Conservation (phyloP, 495 filamentous ascomycete species). For the Penicillium turbatum region DNA sequence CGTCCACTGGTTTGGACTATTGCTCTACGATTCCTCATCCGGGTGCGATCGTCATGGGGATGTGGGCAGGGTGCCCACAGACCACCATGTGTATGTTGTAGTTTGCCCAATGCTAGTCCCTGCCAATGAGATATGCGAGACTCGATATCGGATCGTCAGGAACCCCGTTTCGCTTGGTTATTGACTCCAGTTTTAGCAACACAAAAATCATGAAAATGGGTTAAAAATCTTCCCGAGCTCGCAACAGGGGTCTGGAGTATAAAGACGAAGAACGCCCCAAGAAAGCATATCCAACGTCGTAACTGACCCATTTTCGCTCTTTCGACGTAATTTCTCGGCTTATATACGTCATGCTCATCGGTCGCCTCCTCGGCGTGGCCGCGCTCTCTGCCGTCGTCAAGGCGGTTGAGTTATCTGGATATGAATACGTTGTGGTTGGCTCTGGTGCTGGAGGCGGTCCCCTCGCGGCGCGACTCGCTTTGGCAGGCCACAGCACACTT, state of each 20-base stretch:
- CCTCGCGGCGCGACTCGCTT: slow-evolving; percentile 56
- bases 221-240: background rate
- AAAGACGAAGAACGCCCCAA: background rate
- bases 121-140: background rate
- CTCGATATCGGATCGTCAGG: background rate
- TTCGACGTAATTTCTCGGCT: background rate
- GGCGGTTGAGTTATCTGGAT: slow-evolving; percentile 34
- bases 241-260: background rate
- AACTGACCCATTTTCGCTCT: background rate
- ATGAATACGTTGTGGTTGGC: slow-evolving; percentile 66
- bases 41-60: background rate
- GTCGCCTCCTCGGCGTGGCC: slow-evolving; percentile 12
- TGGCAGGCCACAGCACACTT: slow-evolving; percentile 55
- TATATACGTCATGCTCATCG: slow-evolving; percentile 1
- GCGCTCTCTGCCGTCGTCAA: slow-evolving; percentile 22
- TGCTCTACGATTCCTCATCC: background rate
- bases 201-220: background rate
- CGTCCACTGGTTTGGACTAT: background rate
- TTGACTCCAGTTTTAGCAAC: background rate
- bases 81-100: background rate
- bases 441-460: slow-evolving; percentile 63
- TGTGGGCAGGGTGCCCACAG: background rate
- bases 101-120: background rate
- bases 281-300: background rate
- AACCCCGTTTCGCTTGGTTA: background rate